These are phyloP conservation scores for Neurospora sp. DNA, from an alignment of 2,329 filamentous ascomycete species.

Conservation along the genomic window DNA sequence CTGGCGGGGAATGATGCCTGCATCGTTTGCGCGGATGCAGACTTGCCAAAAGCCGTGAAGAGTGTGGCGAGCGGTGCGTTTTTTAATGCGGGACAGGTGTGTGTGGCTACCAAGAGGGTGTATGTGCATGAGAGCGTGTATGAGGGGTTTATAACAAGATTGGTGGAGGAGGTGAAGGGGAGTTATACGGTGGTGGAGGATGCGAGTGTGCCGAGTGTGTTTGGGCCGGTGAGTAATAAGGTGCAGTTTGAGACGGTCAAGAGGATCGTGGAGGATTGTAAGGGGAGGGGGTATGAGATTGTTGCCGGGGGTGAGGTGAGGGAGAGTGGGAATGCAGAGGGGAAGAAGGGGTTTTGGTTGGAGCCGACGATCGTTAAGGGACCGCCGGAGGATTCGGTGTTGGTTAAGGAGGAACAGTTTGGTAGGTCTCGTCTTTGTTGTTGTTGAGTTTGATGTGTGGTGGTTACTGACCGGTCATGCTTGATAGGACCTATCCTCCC, in stretches of 20 bases:
- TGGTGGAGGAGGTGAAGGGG: conserved; percentile 35
- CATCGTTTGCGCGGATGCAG: conserved; percentile 42
- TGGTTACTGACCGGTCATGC: not conserved
- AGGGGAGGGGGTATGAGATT: conserved; percentile 41
- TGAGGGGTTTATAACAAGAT: conserved; percentile 37
- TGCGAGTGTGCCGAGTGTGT: conserved; percentile 24
- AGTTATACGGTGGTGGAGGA: conserved; percentile 28
- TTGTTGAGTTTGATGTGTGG: not conserved
- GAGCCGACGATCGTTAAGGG: conserved; percentile 49
- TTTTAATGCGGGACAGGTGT: conserved; percentile 45
- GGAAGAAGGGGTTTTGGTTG: conserved; percentile 44
- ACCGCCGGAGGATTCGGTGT: conserved; percentile 42
- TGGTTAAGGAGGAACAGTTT: conserved; percentile 53
- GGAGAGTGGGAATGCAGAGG: conserved; percentile 11
- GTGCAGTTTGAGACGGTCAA: conserved; percentile 55
- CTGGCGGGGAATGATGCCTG: conserved; percentile 47
- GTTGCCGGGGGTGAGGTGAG: conserved; percentile 36
- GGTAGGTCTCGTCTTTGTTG: conserved; percentile 26
- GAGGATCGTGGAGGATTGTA: conserved; percentile 44
- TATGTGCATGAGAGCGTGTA: conserved; percentile 54
- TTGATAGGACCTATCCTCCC: conserved; percentile 49
- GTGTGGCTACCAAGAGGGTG: conserved; percentile 47
- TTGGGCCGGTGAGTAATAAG: conserved; percentile 54
- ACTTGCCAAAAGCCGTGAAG: conserved; percentile 34
- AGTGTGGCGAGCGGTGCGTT: conserved; percentile 38